phyloP scores from a whole-genome alignment of 345 rosid genomes.

The Salix suchowensis region DNA sequence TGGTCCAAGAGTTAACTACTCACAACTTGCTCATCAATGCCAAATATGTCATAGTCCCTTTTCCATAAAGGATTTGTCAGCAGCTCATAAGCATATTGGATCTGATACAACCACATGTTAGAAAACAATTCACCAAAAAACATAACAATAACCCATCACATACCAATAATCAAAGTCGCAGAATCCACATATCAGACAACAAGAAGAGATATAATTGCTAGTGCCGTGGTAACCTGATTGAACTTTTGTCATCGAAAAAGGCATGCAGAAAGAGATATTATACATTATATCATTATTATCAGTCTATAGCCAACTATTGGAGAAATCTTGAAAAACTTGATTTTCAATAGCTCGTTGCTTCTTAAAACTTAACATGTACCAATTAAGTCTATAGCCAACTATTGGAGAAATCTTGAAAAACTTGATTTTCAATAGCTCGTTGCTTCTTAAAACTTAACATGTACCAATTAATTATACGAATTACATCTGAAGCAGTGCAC shows the following conservation, averaged over 20 bases:
- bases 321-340: neutral
- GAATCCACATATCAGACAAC: neutral
- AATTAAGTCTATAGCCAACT: too few species aligned
- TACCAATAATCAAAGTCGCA: neutral
- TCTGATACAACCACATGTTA: constrained; percentile 36
- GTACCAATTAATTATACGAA: neutral
- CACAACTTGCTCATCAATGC: constrained; percentile 73
- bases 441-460: neutral
- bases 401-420: neutral
- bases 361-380: neutral
- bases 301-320: neutral
- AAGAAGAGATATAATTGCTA: neutral
- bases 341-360: neutral
- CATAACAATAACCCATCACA: neutral
- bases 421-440: neutral
- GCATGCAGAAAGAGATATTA: neutral
- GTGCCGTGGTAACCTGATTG: neutral
- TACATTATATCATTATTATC: neutral
- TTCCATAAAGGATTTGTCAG: constrained; percentile 67
- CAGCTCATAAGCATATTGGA: constrained; percentile 76
- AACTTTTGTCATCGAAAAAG: neutral
- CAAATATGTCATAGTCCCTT: constrained; percentile 73
- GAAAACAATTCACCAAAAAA: neutral
- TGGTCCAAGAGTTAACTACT: constrained; percentile 26
- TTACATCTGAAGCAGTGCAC: neutral